These are phyloP conservation scores for Hyparrhenia diplandra DNA, from an alignment of 176 grass and related monocot genomes.

Conservation along the genomic window DNA sequence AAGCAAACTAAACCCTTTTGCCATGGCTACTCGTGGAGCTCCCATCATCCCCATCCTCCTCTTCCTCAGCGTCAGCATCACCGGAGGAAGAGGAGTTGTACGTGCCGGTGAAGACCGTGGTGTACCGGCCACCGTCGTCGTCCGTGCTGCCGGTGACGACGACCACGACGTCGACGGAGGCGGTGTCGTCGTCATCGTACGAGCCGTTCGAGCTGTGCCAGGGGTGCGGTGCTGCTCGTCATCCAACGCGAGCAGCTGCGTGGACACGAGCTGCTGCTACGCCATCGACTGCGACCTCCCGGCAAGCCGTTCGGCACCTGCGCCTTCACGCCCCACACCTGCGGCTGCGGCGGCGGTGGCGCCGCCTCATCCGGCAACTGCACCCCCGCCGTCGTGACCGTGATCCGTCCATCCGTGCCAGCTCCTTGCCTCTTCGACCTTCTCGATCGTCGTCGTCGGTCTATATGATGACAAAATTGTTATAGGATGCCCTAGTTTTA, in stretches of 20 bases:
- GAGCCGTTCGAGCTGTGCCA: conserved; percentile 70
- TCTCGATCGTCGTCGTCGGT: no score
- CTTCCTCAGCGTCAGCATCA: not conserved
- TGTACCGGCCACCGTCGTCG: conserved; percentile 13
- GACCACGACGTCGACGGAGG: not conserved
- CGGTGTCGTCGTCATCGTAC: not conserved
- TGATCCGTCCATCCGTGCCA: no score
- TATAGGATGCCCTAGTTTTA: no score
- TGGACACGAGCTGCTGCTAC: conserved; percentile 71
- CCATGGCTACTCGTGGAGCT: not conserved
- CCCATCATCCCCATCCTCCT: not conserved
- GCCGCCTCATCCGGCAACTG: conserved; percentile 32
- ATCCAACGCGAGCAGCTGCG: conserved; percentile 44
- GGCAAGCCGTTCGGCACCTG: conserved; percentile 85
- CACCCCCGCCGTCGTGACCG: conserved; percentile 2
- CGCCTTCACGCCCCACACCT: conserved; percentile 63
- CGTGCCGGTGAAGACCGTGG: conserved; percentile 20
- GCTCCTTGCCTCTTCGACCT: no score
- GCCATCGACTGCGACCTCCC: conserved; percentile 76
- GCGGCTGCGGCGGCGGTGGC: conserved; percentile 58
- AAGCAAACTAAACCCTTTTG: not conserved
- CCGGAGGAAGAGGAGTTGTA: not conserved
- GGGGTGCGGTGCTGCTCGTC: conserved; percentile 64
- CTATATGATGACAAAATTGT: no score
- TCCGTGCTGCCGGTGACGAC: not conserved